phyloP scores from a whole-genome alignment of 176 grass and related monocot genomes.

The Cenchrus fungigraminus region DNA sequence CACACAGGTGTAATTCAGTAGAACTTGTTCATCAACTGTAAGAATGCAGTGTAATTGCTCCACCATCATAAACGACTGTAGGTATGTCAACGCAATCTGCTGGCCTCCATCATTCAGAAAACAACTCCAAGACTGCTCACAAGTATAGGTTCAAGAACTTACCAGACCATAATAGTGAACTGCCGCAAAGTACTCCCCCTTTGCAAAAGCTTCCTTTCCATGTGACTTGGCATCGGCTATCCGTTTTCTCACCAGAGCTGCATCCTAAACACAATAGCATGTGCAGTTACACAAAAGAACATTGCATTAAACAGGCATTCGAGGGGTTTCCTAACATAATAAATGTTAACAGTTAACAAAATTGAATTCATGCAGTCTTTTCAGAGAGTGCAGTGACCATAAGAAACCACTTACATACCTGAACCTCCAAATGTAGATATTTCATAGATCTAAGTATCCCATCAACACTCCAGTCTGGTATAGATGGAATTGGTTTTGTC shows the following conservation, averaged over 20 bases:
- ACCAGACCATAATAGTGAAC: neutral
- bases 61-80: neutral
- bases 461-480: conserved; percentile 23
- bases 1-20: neutral
- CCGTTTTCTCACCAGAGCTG: neutral
- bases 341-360: neutral
- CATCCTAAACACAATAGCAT: neutral
- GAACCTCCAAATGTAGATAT: neutral
- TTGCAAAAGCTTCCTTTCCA: conserved; percentile 28
- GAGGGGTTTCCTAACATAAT: neutral
- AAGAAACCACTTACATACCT: conserved; percentile 1
- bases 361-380: neutral
- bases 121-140: neutral
- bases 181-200: neutral
- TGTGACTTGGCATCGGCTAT: conserved; percentile 14
- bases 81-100: too few species aligned
- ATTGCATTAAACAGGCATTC: neutral
- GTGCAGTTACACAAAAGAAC: neutral
- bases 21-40: neutral
- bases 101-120: neutral
- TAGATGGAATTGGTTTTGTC: conserved; percentile 38
- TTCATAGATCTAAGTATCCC: conserved; percentile 1
- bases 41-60: neutral
- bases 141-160: neutral
- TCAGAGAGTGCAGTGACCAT: neutral